These are phyloP conservation scores for Neoscytalidium dimidiatum DNA, from an alignment of 2,329 filamentous ascomycete species.

Conservation along the genomic window DNA sequence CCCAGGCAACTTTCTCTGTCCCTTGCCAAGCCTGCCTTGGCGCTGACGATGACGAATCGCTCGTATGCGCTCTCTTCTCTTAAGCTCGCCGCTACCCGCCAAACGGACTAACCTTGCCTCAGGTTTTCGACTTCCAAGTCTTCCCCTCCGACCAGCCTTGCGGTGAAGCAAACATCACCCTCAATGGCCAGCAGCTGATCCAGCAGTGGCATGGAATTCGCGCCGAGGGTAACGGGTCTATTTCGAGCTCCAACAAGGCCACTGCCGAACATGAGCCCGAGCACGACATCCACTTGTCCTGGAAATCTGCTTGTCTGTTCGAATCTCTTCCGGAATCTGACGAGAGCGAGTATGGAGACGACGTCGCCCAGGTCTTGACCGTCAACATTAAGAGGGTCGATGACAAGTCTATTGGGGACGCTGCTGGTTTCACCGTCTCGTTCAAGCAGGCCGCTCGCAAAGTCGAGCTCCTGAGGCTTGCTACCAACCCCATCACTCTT, in stretches of 20 bases:
- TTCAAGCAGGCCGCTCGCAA: constrained; percentile 41
- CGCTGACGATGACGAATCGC: constrained; percentile 42
- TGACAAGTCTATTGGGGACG: constrained; percentile 31
- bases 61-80: constrained; percentile 32
- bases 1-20: constrained; percentile 45
- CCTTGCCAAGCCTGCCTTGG: constrained; percentile 46
- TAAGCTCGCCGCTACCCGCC: constrained; percentile 38
- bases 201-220: constrained; percentile 41
- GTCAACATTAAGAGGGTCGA: constrained; percentile 43
- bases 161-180: constrained; percentile 43
- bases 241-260: constrained; percentile 32
- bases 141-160: constrained; percentile 40
- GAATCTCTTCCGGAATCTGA: constrained; percentile 23
- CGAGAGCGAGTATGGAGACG: constrained; percentile 25
- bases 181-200: constrained; percentile 42
- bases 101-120: constrained; percentile 31
- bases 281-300: constrained; percentile 40
- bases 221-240: constrained; percentile 37
- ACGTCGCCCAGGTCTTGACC: constrained; percentile 39
- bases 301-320: constrained; percentile 41
- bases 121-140: constrained; percentile 46
- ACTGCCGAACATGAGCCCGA: constrained; percentile 13
- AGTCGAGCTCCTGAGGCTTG: constrained; percentile 38
- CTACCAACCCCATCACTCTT: constrained; percentile 33
- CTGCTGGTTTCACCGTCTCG: constrained; percentile 42